Evolutionary conservation across 2,329 filamentous ascomycete genomes (phyloP), one percentile per base, ranked within the genome.

Genomic region (Camptophora hylomeconis): DNA sequence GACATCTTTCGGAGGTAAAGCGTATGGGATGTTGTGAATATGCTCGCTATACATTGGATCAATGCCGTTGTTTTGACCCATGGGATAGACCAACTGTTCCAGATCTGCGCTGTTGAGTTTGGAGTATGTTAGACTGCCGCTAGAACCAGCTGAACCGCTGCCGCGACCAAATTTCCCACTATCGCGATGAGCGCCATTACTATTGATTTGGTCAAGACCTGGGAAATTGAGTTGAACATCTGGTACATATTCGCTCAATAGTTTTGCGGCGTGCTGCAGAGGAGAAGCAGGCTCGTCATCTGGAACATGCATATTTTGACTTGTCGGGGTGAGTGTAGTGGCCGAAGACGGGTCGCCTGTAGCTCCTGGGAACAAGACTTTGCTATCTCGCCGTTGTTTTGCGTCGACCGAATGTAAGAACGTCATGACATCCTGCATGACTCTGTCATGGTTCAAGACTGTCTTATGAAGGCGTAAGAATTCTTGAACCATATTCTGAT

Each of bases 21-120:
- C 66, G 49, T 93, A 95, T 0, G 86, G 83, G 32, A 94, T 92
- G 50, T 92, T 93, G 58, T 87, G 75, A 48, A 94, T 83, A 48
- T 94, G 84, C 45, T 94, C 86, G 44, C 81, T 79, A 49, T 87
- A 86, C 67, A 92, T 89, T 1, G 87, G 86, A 49, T 94, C 86
- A 41, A 94, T 94, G 30, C 86, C 86, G 41, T 92, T 81, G 1
- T 78, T 89, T 40, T 84, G 75, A 11, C 86, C 86, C 10, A 92
- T 83, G 0, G 87, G 86, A 50, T 94, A 95, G 7, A 94, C 84
- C 30, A 92, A 69, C 39, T 67, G 69, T 37, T 80, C 75, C 24
- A 78, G 52, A 31, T 79, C 74, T 9, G 61, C 61, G 20, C 65
- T 52, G 36, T 45, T 51, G 3, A 61, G 56, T 35, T 65, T 61